Base-by-base conservation (phyloP, 495 filamentous ascomycete species). In the Clohesyomyces aquaticus region DNA sequence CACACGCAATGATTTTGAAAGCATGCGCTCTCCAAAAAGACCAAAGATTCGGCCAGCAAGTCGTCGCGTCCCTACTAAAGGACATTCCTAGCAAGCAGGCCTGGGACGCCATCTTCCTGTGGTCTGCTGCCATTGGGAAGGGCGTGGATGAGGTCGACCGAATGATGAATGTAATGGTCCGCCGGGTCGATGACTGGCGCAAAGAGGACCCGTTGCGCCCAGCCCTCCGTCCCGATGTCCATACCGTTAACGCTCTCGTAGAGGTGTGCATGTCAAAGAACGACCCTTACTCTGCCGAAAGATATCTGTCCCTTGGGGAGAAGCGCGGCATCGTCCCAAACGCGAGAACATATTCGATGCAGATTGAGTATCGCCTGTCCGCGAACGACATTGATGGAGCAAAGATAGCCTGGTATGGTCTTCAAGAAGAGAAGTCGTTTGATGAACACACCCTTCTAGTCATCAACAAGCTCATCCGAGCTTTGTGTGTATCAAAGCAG, bases 181-280 rank as follows among this genome's bases (percentile, higher is more conserved):
- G 81, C 61, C 73, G 71, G 6, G 79, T 80, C 16, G 69, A 74
- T 28, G 72, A 81, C 23, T 61, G 14, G 22, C 26, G 23, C 28
- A 59, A 43, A 56, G 55, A 54, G 4, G 41, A 59, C 18, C 46
- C 59, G 19, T 19, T 9, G 23, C 16, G 22, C 14, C 42, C 19
- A 16, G 8, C 16, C 21, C 43, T 12, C 1, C 75, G 74, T 2
- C 84, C 91, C 0, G 85, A 87, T 49, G 87, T 85, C n/a, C 76
- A 79, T 2, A 88, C 87, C 29, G 86, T 96, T 57, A 93, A 96
- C 69, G 72, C 73, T 32, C 80, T 98, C 19, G 79, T 97, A n/a
- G 81, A 80, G 42, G 85, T 87, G 60, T 89, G 91, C 35, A 88
- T 87, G 66, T 81, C 82, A n/a, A 77, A 78, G 29, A 77, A 85